These are phyloP conservation scores for Phyllosticta capitalensis DNA, from an alignment of 2,329 filamentous ascomycete species.

Conservation along the genomic window DNA sequence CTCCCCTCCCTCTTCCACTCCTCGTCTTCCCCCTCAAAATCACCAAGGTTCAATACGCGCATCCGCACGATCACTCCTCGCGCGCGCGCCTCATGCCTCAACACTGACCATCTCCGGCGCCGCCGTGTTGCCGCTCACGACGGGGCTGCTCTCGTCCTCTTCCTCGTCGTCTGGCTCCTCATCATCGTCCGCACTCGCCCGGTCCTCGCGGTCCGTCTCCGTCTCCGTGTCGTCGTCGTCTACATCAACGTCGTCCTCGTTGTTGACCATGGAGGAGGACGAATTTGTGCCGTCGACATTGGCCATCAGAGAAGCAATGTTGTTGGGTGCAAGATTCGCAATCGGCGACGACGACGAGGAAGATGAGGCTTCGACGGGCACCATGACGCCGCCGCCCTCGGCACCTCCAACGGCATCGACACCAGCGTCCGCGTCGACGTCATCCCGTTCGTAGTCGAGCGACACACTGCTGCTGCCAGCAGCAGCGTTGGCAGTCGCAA, in stretches of 20 bases:
- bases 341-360: not conserved
- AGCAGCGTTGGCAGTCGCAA: no score
- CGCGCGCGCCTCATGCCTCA: not conserved
- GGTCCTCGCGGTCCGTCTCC: not conserved
- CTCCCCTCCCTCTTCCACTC: no score
- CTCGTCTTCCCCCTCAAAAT: no score
- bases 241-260: not conserved
- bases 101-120: not conserved
- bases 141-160: not conserved
- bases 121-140: not conserved
- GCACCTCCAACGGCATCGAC: no score
- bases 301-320: no score
- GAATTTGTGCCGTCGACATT: not conserved
- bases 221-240: not conserved
- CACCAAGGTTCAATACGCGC: no score
- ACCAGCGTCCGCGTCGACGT: no score
- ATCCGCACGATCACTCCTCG: no score
- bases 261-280: not conserved
- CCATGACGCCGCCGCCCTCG: not conserved
- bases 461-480: not conserved
- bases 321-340: no score
- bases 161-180: not conserved
- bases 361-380: not conserved
- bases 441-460: no score
- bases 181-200: not conserved